Conservation (phyloP, 169 alveolate genomes). For the Amoebophrya sp. region DNA sequence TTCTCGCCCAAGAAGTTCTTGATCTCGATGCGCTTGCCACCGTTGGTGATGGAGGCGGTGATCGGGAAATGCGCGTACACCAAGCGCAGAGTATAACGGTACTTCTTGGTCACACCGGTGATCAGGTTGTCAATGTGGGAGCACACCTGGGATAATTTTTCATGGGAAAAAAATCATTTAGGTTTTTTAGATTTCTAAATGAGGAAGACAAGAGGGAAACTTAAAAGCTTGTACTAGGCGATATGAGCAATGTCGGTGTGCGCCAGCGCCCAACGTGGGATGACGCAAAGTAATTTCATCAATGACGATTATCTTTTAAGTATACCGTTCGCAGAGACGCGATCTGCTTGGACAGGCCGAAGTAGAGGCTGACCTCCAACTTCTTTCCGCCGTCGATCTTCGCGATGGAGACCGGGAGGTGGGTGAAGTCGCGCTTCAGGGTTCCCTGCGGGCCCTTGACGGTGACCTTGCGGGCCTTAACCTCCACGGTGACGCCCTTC, state of each 20-base stretch:
- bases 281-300: too few species aligned
- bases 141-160: conserved; percentile 52
- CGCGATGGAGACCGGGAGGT: conserved; percentile 88
- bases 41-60: conserved; percentile 82
- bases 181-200: too few species aligned
- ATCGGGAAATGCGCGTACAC: conserved; percentile 99
- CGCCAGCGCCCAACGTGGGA: too few species aligned
- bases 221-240: too few species aligned
- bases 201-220: too few species aligned
- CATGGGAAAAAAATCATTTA: too few species aligned
- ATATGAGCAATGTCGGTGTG: too few species aligned
- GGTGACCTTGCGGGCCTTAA: conserved; percentile 87
- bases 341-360: conserved; percentile 83
- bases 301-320: too few species aligned
- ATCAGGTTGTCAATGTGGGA: conserved; percentile 94
- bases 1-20: conserved; percentile 97
- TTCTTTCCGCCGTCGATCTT: conserved; percentile 70
- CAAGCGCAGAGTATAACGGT: conserved; percentile 95
- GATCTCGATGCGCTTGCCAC: conserved; percentile 88
- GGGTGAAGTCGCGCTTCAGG: conserved; percentile 84
- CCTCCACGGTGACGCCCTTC: conserved; percentile 72
- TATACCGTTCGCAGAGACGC: conserved; percentile 89
- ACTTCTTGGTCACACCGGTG: conserved; percentile 91
- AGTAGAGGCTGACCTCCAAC: conserved; percentile 86
- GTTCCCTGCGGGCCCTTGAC: conserved; percentile 96